A percentile compares a stretch with the other conserved stretches of the same genome.
phyloP scores from a whole-genome alignment of 2,329 filamentous ascomycete species.

The Colletotrichum cereale region DNA sequence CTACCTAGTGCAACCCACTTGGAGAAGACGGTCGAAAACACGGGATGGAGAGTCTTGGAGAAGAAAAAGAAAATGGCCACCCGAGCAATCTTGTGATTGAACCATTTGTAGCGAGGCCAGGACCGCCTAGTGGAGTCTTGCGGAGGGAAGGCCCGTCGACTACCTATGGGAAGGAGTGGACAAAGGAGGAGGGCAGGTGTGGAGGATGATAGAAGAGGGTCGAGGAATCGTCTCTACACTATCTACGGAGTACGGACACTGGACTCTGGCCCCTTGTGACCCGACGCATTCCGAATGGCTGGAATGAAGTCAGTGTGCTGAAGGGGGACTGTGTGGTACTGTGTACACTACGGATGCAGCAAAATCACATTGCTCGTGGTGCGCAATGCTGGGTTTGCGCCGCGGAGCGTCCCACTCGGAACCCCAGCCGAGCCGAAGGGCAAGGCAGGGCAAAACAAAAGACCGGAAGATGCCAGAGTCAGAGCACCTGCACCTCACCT shows the following conservation, averaged over 20 bases:
- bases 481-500: conserved; percentile 15
- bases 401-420: conserved; percentile 23
- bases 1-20: conserved; percentile 18
- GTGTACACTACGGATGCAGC: not conserved
- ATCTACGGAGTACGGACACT: too few species aligned
- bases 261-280: not conserved
- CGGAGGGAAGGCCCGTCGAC: conserved; percentile 27
- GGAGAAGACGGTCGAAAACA: conserved; percentile 35
- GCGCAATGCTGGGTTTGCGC: conserved; percentile 19
- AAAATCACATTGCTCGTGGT: conserved; percentile 23
- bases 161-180: conserved; percentile 22
- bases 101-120: conserved; percentile 11
- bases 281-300: conserved; percentile 37
- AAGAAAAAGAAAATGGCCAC: conserved; percentile 3
- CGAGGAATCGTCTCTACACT: conserved; percentile 1
- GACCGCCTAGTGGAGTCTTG: conserved; percentile 38
- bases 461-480: not conserved
- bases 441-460: not conserved
- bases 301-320: conserved; percentile 28
- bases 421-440: conserved; percentile 35
- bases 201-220: conserved; percentile 16
- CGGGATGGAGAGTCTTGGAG: not conserved
- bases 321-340: conserved; percentile 9
- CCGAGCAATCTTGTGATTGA: conserved; percentile 9
- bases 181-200: conserved; percentile 5